A percentile compares a stretch with the other conserved stretches of the same genome.
Conservation (phyloP, 495 filamentous ascomycete genomes). For the Bombardia bombarda region DNA sequence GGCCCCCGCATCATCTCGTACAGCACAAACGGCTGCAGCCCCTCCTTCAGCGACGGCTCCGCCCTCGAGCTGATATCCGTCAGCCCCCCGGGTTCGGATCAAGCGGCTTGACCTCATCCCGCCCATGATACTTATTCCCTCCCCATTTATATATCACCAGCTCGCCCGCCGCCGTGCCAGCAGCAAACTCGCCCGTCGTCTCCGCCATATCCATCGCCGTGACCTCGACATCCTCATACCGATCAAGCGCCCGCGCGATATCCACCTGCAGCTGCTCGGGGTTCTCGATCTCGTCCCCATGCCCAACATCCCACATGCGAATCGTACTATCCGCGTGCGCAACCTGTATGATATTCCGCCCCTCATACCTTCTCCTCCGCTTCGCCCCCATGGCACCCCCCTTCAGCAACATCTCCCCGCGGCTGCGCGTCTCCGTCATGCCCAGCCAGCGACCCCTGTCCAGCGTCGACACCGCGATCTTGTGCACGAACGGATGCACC, state of each 20-base stretch:
- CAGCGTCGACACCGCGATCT: conserved; percentile 55
- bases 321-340: conserved; percentile 83
- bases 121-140: conserved; percentile 55
- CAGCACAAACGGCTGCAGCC: conserved; percentile 70
- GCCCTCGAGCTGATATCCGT: conserved; percentile 64
- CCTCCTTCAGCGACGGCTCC: conserved; percentile 75
- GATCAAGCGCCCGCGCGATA: conserved; percentile 70
- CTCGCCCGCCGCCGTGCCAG: conserved; percentile 74
- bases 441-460: conserved; percentile 79
- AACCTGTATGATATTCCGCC: conserved; percentile 71
- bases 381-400: conserved; percentile 66
- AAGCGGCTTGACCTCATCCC: conserved; percentile 42
- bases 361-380: conserved; percentile 65
- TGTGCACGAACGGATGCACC: conserved; percentile 79
- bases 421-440: conserved; percentile 65
- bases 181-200: conserved; percentile 74
- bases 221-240: conserved; percentile 69
- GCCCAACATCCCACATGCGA: conserved; percentile 82
- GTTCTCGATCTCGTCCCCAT: conserved; percentile 91
- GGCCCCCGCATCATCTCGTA: conserved; percentile 74
- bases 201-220: conserved; percentile 66
- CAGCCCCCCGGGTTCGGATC: conserved; percentile 53
- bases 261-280: conserved; percentile 74
- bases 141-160: conserved; percentile 84
- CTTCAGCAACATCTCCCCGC: conserved; percentile 64